Percentiles rank a stretch among this genome's conserved stretches.
Conservation (phyloP, 2,329 filamentous ascomycete species). For the Exophiala oligosperma region DNA sequence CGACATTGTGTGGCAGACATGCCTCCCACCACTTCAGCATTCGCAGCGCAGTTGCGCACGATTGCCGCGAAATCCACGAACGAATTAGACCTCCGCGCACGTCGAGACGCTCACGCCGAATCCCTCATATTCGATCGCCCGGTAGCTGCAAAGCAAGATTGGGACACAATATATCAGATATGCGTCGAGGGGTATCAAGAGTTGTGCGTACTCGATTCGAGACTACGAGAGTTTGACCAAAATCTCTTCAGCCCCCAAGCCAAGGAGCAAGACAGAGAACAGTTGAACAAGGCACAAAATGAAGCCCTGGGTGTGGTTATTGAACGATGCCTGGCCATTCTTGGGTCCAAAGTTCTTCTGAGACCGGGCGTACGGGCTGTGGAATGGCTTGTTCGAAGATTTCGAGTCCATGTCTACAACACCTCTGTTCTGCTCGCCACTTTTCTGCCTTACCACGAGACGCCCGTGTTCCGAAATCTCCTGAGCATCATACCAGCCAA, state of each 20-base stretch:
- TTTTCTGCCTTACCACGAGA: constrained; percentile 89
- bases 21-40: constrained; percentile 70
- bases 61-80: constrained; percentile 88
- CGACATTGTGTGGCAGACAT: background rate
- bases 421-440: constrained; percentile 74
- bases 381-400: constrained; percentile 92
- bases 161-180: constrained; percentile 82
- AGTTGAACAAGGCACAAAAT: constrained; percentile 82
- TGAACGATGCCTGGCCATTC: constrained; percentile 78
- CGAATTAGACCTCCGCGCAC: constrained; percentile 87
- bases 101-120: constrained; percentile 88
- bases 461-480: constrained; percentile 79
- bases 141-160: constrained; percentile 83
- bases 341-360: constrained; percentile 73
- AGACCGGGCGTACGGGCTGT: constrained; percentile 87
- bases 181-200: constrained; percentile 90
- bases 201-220: constrained; percentile 78
- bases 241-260: constrained; percentile 94
- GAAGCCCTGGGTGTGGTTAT: constrained; percentile 74
- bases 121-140: constrained; percentile 90
- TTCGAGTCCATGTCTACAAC: constrained; percentile 90
- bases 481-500: constrained; percentile 81
- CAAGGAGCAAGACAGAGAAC: constrained; percentile 79
- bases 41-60: constrained; percentile 90
- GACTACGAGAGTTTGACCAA: constrained; percentile 71